A percentile compares a stretch with the other conserved stretches of the same genome.
phyloP scores from a whole-genome alignment of 805 yeast species.

The Candida hungchunana region DNA sequence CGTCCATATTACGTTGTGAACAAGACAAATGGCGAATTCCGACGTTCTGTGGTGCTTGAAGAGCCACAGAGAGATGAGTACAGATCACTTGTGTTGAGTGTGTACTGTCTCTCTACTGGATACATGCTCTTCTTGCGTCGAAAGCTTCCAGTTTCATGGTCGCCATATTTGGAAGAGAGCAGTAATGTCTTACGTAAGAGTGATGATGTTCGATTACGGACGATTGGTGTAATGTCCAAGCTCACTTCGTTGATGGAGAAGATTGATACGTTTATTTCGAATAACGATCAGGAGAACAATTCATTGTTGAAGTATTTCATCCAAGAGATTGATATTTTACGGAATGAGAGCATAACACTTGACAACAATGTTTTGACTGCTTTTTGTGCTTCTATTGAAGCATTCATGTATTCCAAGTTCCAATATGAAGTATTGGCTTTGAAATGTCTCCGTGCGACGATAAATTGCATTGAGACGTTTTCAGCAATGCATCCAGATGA shows the following conservation, averaged over 20 bases:
- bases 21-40: slow-evolving; percentile 37
- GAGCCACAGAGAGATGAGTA: slow-evolving; percentile 42
- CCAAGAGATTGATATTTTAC: slow-evolving; percentile 15
- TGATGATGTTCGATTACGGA: slow-evolving; percentile 29
- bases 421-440: slow-evolving; percentile 9
- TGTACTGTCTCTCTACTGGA: slow-evolving; percentile 59
- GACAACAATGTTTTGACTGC: slow-evolving; percentile 16
- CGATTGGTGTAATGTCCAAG: slow-evolving; percentile 55
- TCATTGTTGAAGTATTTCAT: slow-evolving; percentile 16
- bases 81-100: slow-evolving; percentile 48
- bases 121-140: slow-evolving; percentile 64
- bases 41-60: slow-evolving; percentile 35
- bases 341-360: slow-evolving; percentile 8
- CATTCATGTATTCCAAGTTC: slow-evolving; percentile 24
- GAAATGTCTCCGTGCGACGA: slow-evolving; percentile 23
- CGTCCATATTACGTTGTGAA: slow-evolving; percentile 40
- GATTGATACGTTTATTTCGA: slow-evolving; percentile 29
- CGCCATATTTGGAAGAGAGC: slow-evolving; percentile 55
- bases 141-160: slow-evolving; percentile 58
- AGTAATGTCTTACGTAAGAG: slow-evolving; percentile 42
- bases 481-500: slow-evolving; percentile 14
- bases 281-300: slow-evolving; percentile 17
- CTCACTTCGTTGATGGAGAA: slow-evolving; percentile 59
- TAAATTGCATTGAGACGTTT: slow-evolving; percentile 17
- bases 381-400: slow-evolving; percentile 23